Evolutionary conservation across 2,329 filamentous ascomycete genomes (phyloP), one percentile per base, ranked within the genome.

Genomic region (Chrysoporthe austroafricana): DNA sequence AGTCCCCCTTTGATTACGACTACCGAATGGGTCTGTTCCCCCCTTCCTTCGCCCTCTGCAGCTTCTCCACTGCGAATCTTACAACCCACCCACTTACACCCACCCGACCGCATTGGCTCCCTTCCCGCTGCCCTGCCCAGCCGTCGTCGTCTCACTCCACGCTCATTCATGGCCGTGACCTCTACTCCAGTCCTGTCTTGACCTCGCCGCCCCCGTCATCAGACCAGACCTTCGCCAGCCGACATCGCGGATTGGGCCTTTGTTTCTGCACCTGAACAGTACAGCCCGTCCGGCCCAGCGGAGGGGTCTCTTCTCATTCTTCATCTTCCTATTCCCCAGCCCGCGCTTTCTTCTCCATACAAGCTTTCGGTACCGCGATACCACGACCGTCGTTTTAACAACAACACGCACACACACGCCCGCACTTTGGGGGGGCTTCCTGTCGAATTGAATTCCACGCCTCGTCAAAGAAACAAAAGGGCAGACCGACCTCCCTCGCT

Each of bases 1-100:
- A 36, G 63, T 52, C 64, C 66, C 67, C 66, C 66, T 70, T 70
- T 65, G 68, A 70, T 68, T 70, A 60, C 64, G 67, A 69, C 67
- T 69, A 58, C 62, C 62, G 61, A 59, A 65, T 61, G 62, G 62
- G 66, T 54, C 68, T 59, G 58, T 60, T 54, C 52, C 21, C 62
- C 62, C 68, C 44, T 67, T 50, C 62, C 62, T 62, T 64, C 65
- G 54, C 42, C 26, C 62, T 66, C 26, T 46, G 61, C 58, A 43
- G 39, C 26, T 59, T 36, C 46, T 60, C 66, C 58, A 66, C 64
- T 21, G 16, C 64, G 65, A 67, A 69, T 69, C 65, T 69, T 62
- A 67, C 21, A 44, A 46, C 32, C 52, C 34, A 26, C 46, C 16
- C 60, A 52, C 60, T 50, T 39, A 42, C 60, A 62, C 46, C 46